Conservation (phyloP, 225 moss, liverwort and hornwort species). For the Sphagnum tenellum region DNA sequence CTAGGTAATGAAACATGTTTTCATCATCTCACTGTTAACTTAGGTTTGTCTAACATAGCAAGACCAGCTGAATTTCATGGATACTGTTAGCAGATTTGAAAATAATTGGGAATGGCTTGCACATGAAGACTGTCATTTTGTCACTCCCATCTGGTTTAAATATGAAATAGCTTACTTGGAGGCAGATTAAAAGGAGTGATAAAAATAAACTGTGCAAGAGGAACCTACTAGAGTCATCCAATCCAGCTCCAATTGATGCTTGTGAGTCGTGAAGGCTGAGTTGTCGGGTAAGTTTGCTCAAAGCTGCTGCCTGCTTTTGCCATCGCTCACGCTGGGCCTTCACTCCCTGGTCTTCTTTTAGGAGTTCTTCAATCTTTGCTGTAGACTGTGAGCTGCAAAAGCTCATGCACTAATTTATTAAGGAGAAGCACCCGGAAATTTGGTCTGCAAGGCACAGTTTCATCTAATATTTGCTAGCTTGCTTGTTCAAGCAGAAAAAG, state of each 20-base stretch:
- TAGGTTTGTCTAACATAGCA: background rate
- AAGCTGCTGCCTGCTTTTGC: constrained; percentile 44
- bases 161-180: too few relatives aligned
- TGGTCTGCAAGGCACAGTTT: background rate
- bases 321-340: constrained; percentile 51
- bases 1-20: constrained; percentile 4
- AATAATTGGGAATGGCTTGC: too few relatives aligned
- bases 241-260: constrained; percentile 19
- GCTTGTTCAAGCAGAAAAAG: too few relatives aligned
- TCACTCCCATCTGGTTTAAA: too few relatives aligned
- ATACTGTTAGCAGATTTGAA: too few relatives aligned
- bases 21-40: constrained; percentile 1
- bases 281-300: constrained; percentile 51
- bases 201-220: constrained; percentile 7
- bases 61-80: too few relatives aligned
- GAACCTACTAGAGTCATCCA: constrained; percentile 39
- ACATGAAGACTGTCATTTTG: background rate
- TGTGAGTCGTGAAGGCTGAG: constrained; percentile 62
- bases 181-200: too few relatives aligned
- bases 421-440: background rate
- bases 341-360: constrained; percentile 65
- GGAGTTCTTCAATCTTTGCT: constrained; percentile 49
- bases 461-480: too few relatives aligned
- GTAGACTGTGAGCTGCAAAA: constrained; percentile 41
- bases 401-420: background rate